These are phyloP conservation scores for Delonix regia DNA, from an alignment of 306 rosid genomes.

Conservation along the genomic window DNA sequence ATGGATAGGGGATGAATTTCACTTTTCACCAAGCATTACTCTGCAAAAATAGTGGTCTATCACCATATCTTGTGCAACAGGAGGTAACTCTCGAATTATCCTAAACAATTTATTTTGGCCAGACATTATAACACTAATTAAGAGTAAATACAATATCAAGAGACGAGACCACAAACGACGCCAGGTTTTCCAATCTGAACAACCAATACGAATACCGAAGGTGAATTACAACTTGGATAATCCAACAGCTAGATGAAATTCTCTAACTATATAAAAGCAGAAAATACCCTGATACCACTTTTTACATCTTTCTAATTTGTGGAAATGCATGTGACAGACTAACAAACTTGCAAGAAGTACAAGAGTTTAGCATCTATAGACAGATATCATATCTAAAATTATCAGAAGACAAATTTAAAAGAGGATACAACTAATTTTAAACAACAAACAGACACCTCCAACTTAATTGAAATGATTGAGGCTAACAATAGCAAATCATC, in stretches of 20 bases:
- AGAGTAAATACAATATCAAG: constrained; percentile 15
- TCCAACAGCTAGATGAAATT: background rate
- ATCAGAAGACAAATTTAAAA: constrained; percentile 8
- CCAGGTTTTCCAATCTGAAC: background rate
- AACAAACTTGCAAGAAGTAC: background rate
- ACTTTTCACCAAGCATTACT: background rate
- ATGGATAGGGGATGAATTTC: background rate
- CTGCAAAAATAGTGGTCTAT: background rate
- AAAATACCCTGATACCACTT: constrained; percentile 9
- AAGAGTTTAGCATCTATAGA: background rate
- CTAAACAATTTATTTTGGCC: background rate
- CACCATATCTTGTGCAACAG: background rate
- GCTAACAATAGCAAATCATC: background rate
- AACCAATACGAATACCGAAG: constrained; percentile 3
- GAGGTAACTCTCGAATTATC: background rate
- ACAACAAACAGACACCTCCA: constrained; percentile 17
- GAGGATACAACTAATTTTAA: constrained; percentile 2
- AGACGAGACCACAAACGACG: background rate
- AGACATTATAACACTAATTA: background rate
- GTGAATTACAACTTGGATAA: background rate
- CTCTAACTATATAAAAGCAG: background rate
- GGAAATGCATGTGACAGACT: constrained; percentile 1
- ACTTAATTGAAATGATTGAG: background rate
- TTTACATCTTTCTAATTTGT: background rate
- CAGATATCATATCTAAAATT: background rate